Evolutionary conservation across 257 asterid genomes (phyloP).

Genomic region (Parsonsia alboflavescens): DNA sequence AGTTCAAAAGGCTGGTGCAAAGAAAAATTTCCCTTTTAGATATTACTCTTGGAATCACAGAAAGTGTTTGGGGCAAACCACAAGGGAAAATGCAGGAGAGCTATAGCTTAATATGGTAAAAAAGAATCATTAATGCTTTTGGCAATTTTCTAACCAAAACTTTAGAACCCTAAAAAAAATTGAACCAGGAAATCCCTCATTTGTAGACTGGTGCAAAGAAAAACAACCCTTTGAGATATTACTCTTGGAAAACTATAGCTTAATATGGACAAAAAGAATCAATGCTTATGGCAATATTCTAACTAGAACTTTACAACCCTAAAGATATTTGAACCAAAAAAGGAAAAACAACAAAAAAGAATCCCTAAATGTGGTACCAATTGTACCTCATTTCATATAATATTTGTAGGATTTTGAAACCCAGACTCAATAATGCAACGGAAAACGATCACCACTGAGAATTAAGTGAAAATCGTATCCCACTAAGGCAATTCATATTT

Average conservation of each 20-base stretch:
- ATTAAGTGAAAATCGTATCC: background rate
- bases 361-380: background rate
- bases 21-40: background rate
- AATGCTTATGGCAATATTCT: background rate
- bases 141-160: background rate
- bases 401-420: background rate
- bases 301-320: background rate
- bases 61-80: background rate
- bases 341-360: background rate
- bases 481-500: background rate
- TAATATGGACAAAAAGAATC: background rate
- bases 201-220: no score
- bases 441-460: background rate
- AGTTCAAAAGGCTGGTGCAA: background rate
- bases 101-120: background rate
- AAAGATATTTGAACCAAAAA: background rate
- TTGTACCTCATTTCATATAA: background rate
- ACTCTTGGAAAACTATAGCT: background rate
- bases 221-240: no score
- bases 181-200: background rate
- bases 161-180: background rate
- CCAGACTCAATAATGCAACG: background rate
- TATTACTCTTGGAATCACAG: background rate
- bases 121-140: background rate
- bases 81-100: no score